Evolutionary conservation across 371 early-diverging fungal genomes (phyloP).

Genomic region (Entomophthora muscae): DNA sequence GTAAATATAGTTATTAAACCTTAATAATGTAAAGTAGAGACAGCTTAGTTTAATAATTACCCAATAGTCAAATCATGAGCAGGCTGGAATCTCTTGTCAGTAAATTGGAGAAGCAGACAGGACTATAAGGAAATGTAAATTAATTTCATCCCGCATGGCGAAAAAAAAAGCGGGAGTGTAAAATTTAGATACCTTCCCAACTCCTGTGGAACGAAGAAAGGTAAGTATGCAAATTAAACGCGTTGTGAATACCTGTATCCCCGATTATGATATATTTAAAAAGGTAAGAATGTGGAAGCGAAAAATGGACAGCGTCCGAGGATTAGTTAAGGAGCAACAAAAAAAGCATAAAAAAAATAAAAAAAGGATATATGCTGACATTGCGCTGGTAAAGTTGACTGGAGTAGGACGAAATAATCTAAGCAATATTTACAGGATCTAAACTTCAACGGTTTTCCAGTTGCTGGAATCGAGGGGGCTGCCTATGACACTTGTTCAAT

Average conservation of each 20-base stretch:
- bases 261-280: conserved; percentile 61
- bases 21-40: too few species aligned
- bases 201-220: conserved; percentile 24
- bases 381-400: neutral
- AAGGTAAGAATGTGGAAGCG: conserved; percentile 19
- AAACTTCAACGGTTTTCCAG: too few species aligned
- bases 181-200: conserved; percentile 61
- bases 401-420: too few species aligned
- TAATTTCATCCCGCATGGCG: too few species aligned
- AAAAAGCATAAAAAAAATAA: neutral
- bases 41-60: conserved; percentile 18
- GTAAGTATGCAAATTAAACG: neutral
- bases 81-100: conserved; percentile 63
- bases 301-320: neutral
- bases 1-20: too few species aligned
- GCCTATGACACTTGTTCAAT: too few species aligned
- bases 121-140: conserved; percentile 26
- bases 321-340: neutral
- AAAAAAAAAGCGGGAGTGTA: too few species aligned
- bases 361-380: conserved; percentile 9
- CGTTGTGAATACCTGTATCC: conserved; percentile 41
- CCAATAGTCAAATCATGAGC: conserved; percentile 78
- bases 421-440: too few species aligned
- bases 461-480: too few species aligned
- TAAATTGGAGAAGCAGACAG: conserved; percentile 62